phyloP scores from a whole-genome alignment of 2,329 filamentous ascomycete species.

The Epichloe brachyelytri region DNA sequence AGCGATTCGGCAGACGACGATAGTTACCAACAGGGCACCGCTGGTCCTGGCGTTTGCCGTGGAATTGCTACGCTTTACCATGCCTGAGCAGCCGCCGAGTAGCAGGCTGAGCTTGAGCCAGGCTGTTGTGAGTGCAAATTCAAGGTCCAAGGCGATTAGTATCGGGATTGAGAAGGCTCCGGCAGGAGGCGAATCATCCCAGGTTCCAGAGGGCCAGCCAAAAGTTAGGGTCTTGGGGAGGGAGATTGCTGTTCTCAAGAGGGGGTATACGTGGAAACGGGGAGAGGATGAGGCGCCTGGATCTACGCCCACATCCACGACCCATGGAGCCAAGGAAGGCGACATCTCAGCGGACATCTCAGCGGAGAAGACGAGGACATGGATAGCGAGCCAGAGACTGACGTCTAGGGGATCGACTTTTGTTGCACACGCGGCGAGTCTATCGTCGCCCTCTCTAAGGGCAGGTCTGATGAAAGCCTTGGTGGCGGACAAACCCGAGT shows the following conservation, averaged over 20 bases:
- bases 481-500: slow-evolving; percentile 32
- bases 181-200: slow-evolving; percentile 56
- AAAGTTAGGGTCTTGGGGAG: slow-evolving; percentile 59
- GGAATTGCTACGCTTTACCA: slow-evolving; percentile 61
- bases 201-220: slow-evolving; percentile 65
- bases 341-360: slow-evolving; percentile 4
- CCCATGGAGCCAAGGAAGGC: neutral
- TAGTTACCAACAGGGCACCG: slow-evolving; percentile 71
- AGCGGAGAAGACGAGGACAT: slow-evolving; percentile 19
- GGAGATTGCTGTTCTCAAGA: slow-evolving; percentile 61
- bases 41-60: slow-evolving; percentile 71
- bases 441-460: slow-evolving; percentile 28
- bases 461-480: slow-evolving; percentile 32
- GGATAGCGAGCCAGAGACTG: slow-evolving; percentile 39
- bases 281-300: neutral
- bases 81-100: slow-evolving; percentile 76
- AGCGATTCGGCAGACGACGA: slow-evolving; percentile 39
- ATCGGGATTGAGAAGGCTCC: slow-evolving; percentile 57
- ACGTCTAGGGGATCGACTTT: slow-evolving; percentile 43
- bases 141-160: slow-evolving; percentile 60
- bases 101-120: slow-evolving; percentile 73
- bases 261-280: slow-evolving; percentile 46
- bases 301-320: neutral
- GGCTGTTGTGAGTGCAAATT: slow-evolving; percentile 72
- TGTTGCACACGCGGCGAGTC: slow-evolving; percentile 34